Evolutionary conservation across 495 filamentous ascomycete species (phyloP).

Genomic region (Lepraria neglecta): DNA sequence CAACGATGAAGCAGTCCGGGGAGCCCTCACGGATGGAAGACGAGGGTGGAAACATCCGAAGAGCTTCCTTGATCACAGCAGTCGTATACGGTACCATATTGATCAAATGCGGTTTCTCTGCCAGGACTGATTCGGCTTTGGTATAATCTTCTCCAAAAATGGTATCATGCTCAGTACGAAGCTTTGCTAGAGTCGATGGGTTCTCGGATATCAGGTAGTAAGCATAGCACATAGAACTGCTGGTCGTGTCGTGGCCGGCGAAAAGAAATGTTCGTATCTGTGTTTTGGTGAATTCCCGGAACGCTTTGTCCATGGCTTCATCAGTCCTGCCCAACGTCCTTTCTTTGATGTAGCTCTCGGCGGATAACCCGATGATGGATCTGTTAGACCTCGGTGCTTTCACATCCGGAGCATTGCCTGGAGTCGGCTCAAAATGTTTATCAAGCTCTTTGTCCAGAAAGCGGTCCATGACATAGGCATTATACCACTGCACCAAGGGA

Average conservation of each 20-base stretch:
- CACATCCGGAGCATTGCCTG: not conserved
- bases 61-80: constrained; percentile 43
- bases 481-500: constrained; percentile 18
- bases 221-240: constrained; percentile 35
- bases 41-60: constrained; percentile 13
- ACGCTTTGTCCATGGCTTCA: constrained; percentile 21
- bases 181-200: constrained; percentile 31
- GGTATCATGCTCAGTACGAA: constrained; percentile 35
- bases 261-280: constrained; percentile 38
- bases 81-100: constrained; percentile 38
- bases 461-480: not conserved
- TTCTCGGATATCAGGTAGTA: constrained; percentile 36
- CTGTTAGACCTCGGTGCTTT: constrained; percentile 10
- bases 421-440: not conserved
- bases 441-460: not conserved
- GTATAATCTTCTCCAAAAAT: constrained; percentile 31
- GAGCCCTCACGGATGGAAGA: constrained; percentile 24
- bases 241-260: constrained; percentile 45
- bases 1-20: constrained; percentile 24
- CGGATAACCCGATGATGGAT: constrained; percentile 16
- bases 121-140: constrained; percentile 15
- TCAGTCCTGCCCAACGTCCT: constrained; percentile 1
- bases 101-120: constrained; percentile 1
- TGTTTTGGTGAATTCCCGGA: constrained; percentile 28
- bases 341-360: constrained; percentile 15